These are phyloP conservation scores for Apostasia shenzhenica DNA, from an alignment of 106 monocot genomes.

Conservation along the genomic window DNA sequence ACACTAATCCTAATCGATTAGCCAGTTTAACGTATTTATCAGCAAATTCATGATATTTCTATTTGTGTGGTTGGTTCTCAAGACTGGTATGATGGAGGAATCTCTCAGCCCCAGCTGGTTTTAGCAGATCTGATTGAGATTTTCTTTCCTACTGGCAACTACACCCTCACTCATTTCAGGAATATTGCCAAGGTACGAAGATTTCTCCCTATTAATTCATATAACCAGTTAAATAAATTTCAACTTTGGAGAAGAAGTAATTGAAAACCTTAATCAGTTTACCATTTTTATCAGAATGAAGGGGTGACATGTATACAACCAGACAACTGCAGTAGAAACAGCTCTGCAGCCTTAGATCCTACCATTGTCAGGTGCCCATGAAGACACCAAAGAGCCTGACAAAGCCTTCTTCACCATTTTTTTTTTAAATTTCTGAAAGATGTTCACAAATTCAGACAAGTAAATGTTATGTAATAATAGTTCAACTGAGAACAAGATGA, in stretches of 20 bases:
- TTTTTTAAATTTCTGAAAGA: too few relatives aligned
- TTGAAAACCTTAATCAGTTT: neutral
- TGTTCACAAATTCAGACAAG: too few relatives aligned
- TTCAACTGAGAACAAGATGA: too few relatives aligned
- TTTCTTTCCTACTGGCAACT: conserved; percentile 77
- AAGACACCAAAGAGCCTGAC: neutral
- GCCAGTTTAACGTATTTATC: too few relatives aligned
- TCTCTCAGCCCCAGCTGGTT: conserved; percentile 88
- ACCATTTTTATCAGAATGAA: conserved; percentile 41
- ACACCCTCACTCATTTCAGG: conserved; percentile 72
- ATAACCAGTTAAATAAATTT: neutral
- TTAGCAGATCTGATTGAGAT: conserved; percentile 83
- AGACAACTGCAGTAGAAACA: conserved; percentile 43
- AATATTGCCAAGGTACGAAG: conserved; percentile 71
- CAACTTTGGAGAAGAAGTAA: neutral
- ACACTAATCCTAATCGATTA: too few relatives aligned
- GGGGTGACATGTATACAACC: conserved; percentile 33
- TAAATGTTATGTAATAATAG: too few relatives aligned
- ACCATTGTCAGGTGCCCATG: conserved; percentile 51
- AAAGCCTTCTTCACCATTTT: too few relatives aligned
- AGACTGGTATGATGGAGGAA: conserved; percentile 92
- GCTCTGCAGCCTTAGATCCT: conserved; percentile 53
- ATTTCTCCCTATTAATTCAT: neutral
- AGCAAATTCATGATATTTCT: too few relatives aligned
- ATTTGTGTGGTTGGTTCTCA: neutral